Conservation (phyloP, 208 protist genomes). For the Naegleria lovaniensis region DNA sequence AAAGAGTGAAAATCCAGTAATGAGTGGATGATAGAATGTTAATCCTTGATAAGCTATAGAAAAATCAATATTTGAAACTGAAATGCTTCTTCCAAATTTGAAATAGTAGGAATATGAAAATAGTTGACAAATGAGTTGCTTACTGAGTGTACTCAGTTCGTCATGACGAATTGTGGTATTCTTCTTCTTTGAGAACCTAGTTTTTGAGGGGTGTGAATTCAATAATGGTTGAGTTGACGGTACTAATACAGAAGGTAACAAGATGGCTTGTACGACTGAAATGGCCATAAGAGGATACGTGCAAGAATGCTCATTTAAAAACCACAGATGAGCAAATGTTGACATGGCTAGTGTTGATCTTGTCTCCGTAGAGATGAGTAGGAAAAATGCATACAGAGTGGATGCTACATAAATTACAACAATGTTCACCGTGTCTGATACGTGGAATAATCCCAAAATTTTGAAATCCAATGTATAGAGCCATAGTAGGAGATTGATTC, state of each 20-base stretch:
- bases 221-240: neutral
- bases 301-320: neutral
- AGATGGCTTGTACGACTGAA: neutral
- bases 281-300: neutral
- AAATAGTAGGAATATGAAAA: neutral
- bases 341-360: neutral
- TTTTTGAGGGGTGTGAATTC: neutral
- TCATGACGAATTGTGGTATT: neutral
- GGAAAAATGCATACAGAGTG: neutral
- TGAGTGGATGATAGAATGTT: neutral
- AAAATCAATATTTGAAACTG: constrained; percentile 13
- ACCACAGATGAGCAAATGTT: neutral
- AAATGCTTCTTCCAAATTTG: neutral
- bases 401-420: neutral
- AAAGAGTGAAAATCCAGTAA: neutral
- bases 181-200: neutral
- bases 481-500: neutral
- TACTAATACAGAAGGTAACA: neutral
- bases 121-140: neutral
- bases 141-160: neutral
- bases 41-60: constrained; percentile 12
- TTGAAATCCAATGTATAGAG: neutral
- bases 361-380: neutral
- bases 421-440: neutral
- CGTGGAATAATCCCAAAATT: neutral